Evolutionary conservation across 345 rosid species (phyloP), one percentile per base, ranked within the genome.

Genomic region (Leavenworthia alabamica): DNA sequence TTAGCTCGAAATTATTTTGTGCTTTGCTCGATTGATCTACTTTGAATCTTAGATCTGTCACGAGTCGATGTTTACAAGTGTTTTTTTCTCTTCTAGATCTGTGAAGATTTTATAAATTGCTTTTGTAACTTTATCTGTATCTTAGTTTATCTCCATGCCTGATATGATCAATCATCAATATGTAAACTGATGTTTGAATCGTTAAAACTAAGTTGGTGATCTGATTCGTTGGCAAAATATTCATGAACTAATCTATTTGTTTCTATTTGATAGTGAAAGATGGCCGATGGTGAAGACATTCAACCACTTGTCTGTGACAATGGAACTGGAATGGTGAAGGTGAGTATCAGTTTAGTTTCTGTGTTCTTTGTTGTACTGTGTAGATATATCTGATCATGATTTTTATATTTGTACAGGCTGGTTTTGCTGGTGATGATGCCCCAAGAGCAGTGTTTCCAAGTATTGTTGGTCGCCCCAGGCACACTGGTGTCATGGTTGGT

Each of bases 241-340:
- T n/a, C n/a, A n/a, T n/a, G n/a, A n/a, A n/a, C n/a, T n/a, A n/a
- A n/a, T n/a, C n/a, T n/a, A n/a, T n/a, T n/a, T n/a, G n/a, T n/a
- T n/a, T n/a, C n/a, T n/a, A n/a, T n/a, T n/a, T n/a, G n/a, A n/a
- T 29, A 57, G 63, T 77, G 57, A 58, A 75, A 85, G 60, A 90
- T 90, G 97, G 97, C 96, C 3, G 97, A 90, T 46, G 80, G 81
- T n/a, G 97, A 90, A 82, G 97, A 90, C 59, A 90, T 90, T 57
- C 88, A 82, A 51, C 88, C 88, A 39, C 88, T 83, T 40, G 85
- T 83, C 29, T 80, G 81, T 29, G 85, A 83, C 71, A 83, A 83
- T 83, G 88, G 88, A 66, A 83, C 85, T 36, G 83, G 83, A 79
- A 83, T 83, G 88, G 88, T 83, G 49, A 83, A 83, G 82, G 88